These are phyloP conservation scores for Alternaria brassicicola DNA, from an alignment of 2,329 filamentous ascomycete genomes.

Conservation along the genomic window DNA sequence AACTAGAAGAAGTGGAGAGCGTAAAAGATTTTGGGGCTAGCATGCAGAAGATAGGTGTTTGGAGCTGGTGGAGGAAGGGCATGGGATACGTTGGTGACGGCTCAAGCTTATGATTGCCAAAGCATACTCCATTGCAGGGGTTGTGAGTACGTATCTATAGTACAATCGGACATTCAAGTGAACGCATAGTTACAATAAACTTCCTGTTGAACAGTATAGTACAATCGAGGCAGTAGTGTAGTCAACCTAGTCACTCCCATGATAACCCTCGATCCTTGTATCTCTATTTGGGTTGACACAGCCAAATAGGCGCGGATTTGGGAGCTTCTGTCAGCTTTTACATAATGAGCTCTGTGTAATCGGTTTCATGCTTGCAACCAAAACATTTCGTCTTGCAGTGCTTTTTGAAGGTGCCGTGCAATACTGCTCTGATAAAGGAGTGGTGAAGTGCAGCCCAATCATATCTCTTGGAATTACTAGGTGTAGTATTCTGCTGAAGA, in stretches of 20 bases:
- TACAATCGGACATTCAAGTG: too few relatives aligned
- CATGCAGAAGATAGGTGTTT: conserved; percentile 66
- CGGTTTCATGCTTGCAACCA: not conserved
- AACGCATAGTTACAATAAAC: too few relatives aligned
- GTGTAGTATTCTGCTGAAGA: too few relatives aligned
- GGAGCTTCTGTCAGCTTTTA: not conserved
- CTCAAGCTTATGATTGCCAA: not conserved
- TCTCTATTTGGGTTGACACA: not conserved
- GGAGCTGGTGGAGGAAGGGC: conserved; percentile 69
- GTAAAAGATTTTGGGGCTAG: conserved; percentile 67
- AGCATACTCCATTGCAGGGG: not conserved
- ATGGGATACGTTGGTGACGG: conserved; percentile 62
- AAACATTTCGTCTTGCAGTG: not conserved
- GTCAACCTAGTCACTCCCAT: too few relatives aligned
- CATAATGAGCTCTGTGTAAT: not conserved
- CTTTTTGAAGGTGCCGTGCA: not conserved
- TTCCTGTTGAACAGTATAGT: too few relatives aligned
- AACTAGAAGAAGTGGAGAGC: conserved; percentile 63
- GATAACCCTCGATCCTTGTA: too few relatives aligned
- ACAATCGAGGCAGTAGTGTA: too few relatives aligned
- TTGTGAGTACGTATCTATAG: not conserved
- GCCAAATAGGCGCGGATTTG: not conserved
- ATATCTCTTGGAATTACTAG: too few relatives aligned
- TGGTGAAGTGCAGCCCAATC: not conserved
- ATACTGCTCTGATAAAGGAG: not conserved